Evolutionary conservation across 2,329 filamentous ascomycete species (phyloP).

Genomic region (Penicillium italicum): DNA sequence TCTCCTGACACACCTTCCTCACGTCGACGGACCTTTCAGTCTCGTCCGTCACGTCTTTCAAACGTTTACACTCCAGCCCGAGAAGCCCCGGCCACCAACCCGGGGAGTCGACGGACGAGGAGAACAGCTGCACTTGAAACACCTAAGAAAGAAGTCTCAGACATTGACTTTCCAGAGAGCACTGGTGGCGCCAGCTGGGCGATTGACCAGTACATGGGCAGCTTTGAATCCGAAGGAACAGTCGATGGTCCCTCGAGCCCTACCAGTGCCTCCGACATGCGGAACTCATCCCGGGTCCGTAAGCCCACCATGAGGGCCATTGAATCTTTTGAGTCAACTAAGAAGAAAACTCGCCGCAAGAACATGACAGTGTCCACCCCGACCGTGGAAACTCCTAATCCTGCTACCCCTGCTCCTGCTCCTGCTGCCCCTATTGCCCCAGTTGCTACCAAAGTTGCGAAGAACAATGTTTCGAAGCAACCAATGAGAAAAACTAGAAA

Average conservation of each 20-base stretch:
- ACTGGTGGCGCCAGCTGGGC: conserved; percentile 13
- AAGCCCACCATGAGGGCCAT: conserved; percentile 32
- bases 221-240: conserved; percentile 7
- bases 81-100: conserved; percentile 13
- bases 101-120: conserved; percentile 16
- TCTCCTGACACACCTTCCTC: conserved; percentile 13
- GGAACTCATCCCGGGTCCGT: conserved; percentile 28
- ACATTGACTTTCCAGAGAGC: conserved; percentile 14
- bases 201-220: conserved; percentile 16
- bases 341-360: conserved; percentile 12
- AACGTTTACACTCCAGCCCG: conserved; percentile 20
- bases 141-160: conserved; percentile 7
- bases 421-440: background rate
- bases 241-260: conserved; percentile 14
- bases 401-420: background rate
- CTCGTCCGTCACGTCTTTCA: conserved; percentile 22
- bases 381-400: background rate
- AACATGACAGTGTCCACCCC: background rate
- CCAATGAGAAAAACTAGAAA: conserved; percentile 3
- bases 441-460: background rate
- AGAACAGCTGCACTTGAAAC: conserved; percentile 14
- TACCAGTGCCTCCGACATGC: conserved; percentile 17
- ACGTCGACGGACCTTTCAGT: conserved; percentile 17
- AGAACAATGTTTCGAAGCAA: background rate
- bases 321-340: conserved; percentile 22